These are phyloP conservation scores for Cucumis sativus DNA, from an alignment of 306 rosid species.

Conservation along the genomic window Cucumber_9930_V3 NC_026661.2:19389501-19390000, in stretches of 20 bases:
- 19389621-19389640: neutral
- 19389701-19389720: neutral
- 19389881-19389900: neutral
- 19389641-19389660: neutral
- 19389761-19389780: neutral
- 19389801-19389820: neutral
- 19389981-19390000: neutral
- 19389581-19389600: neutral
- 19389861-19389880: neutral
- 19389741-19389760: neutral
- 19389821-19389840: neutral
- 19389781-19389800: neutral
- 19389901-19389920: too few species aligned
- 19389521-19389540: neutral
- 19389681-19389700: neutral
- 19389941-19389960: too few species aligned
- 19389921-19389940: too few species aligned
- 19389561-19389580: constrained; percentile 6
- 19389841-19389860: neutral
- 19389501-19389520: neutral
- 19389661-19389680: neutral
- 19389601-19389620: neutral
- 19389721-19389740: neutral
- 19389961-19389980: too few species aligned
- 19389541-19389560: neutral